Evolutionary conservation across 192 early-diverging fungal species (phyloP), one percentile per base, ranked within the genome.

Genomic region (Thoreauomyces humboldtii): DNA sequence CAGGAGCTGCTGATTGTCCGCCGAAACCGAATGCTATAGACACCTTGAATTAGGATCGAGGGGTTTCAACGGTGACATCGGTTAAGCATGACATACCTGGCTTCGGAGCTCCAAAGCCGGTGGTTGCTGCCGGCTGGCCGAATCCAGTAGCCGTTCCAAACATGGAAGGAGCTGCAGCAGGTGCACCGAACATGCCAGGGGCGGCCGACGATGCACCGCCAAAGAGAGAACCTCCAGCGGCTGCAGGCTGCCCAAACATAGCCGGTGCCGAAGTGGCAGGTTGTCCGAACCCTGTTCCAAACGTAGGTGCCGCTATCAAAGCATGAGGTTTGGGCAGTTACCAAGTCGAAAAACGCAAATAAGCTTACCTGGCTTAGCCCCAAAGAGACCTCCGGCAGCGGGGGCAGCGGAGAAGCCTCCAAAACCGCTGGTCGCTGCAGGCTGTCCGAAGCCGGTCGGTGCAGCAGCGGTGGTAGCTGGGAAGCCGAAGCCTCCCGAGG

Each of bases 381-480:
- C n/a, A 34, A 34, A 17, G 1, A 14, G 29, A 58, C 25, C 25
- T 17, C 9, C 55, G 25, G 19, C 62, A 53, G 19, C 22, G 27
- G 34, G 34, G 48, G 33, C 48, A 50, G 33, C 62, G 4, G 31
- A 19, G 36, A 4, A 32, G 27, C 45, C 24, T 7, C 38, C 35
- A 7, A 62, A 31, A 35, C 42, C 32, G 9, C 42, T 21, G 0
- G 45, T 27, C 11, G 27, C 15, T 0, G 66, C 57, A 0, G 57
- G 60, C 51, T 63, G 60, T 37, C 72, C 72, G 55, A 75, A 75
- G 0, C 36, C 19, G 2, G 32, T 48, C 19, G 73, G 17, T 17
- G 77, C 51, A 7, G 75, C 55, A 3, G 64, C 58, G 21, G 73
- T 46, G 4, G 69, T 48, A 57, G 73, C 71, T 45, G 75, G 70